Percentiles rank a stretch among this genome's conserved stretches.
phyloP scores from a whole-genome alignment of 768 basidiomycete species.

The Lactifluus hygrophoroides region DNA sequence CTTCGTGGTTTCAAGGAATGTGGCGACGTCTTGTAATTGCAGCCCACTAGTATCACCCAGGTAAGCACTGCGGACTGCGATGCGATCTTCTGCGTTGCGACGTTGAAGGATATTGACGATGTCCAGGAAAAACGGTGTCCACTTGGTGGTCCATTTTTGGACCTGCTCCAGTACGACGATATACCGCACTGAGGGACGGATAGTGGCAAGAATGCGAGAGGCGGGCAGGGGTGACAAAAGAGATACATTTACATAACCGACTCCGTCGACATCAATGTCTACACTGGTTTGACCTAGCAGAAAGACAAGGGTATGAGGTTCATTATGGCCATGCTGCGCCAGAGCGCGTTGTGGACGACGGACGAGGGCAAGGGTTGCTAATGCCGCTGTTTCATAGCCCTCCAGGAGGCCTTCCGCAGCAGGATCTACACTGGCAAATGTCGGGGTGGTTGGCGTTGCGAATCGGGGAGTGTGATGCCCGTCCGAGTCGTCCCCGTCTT shows the following conservation, averaged over 20 bases:
- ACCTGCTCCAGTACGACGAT: constrained; percentile 82
- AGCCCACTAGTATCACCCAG: constrained; percentile 43
- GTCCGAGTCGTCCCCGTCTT: constrained; percentile 23
- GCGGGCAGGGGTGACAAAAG: constrained; percentile 63
- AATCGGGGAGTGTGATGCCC: constrained; percentile 21
- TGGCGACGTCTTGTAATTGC: constrained; percentile 38
- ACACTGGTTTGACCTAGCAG: constrained; percentile 49
- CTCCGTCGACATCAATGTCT: constrained; percentile 41
- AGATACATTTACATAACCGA: constrained; percentile 54
- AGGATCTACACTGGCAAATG: constrained; percentile 22
- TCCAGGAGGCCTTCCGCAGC: constrained; percentile 33
- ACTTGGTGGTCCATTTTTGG: constrained; percentile 67
- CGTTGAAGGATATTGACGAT: constrained; percentile 65
- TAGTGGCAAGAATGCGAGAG: constrained; percentile 43
- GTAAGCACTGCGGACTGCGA: constrained; percentile 52
- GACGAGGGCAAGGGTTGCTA: constrained; percentile 54
- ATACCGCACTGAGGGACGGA: constrained; percentile 55
- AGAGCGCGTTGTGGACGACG: constrained; percentile 55
- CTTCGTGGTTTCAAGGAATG: constrained; percentile 40
- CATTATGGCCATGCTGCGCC: constrained; percentile 38
- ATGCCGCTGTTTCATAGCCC: constrained; percentile 58
- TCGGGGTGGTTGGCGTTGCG: constrained; percentile 15
- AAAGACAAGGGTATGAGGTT: constrained; percentile 63
- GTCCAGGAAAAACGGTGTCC: constrained; percentile 83
- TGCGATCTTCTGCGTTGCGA: constrained; percentile 38